Evolutionary conservation across 495 filamentous ascomycete species (phyloP).

Genomic region (Aspergillus homomorphus): DNA sequence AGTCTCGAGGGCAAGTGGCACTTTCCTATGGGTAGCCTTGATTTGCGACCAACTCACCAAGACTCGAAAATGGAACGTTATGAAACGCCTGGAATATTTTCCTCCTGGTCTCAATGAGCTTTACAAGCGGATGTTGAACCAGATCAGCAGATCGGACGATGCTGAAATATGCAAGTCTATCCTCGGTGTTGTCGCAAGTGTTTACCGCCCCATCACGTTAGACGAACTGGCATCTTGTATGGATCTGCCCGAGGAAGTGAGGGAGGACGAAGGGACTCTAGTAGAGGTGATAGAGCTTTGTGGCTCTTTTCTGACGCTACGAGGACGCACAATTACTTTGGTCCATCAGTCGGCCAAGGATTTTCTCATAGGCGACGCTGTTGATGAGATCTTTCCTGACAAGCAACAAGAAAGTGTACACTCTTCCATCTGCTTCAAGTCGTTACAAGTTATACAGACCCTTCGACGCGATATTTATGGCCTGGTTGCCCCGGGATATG

Average conservation of each 20-base stretch:
- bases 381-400: conserved; percentile 16
- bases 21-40: conserved; percentile 38
- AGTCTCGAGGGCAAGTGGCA: conserved; percentile 22
- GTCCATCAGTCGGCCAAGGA: conserved; percentile 45
- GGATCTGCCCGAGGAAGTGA: no score
- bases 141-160: conserved; percentile 5
- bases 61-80: no score
- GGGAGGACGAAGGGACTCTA: no score
- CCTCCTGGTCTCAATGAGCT: no score
- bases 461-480: conserved; percentile 22
- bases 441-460: conserved; percentile 18
- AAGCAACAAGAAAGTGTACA: conserved; percentile 22
- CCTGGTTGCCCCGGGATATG: conserved; percentile 14
- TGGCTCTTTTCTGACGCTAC: conserved; percentile 24
- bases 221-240: no score
- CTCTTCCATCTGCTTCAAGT: conserved; percentile 27
- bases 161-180: conserved; percentile 2
- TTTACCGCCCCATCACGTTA: conserved; percentile 13
- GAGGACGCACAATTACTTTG: conserved; percentile 28
- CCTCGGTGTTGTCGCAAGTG: not conserved
- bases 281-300: conserved; percentile 10
- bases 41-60: no score
- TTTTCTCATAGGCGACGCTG: conserved; percentile 19
- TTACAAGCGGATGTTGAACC: conserved; percentile 18
- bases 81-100: no score